Base-by-base conservation (phyloP, 2,329 filamentous ascomycete genomes). In the Botrytis deweyae region DNA sequence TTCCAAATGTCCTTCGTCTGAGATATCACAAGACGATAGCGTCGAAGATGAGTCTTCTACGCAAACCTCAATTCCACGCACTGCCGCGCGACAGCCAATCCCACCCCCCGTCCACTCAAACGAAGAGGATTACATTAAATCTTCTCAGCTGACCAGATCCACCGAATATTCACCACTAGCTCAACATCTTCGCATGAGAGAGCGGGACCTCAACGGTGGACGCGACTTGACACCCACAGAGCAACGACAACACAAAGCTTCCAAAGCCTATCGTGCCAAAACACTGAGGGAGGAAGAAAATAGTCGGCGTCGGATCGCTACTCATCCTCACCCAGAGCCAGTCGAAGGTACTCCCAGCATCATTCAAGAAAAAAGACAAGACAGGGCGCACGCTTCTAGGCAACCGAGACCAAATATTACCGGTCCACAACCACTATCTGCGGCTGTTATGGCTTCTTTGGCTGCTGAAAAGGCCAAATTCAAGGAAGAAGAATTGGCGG, bases 351-450 rank as follows among this genome's bases (percentile, higher is more conserved):
- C 5, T 18, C 52, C 0, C 5, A 8, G 3, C 25, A 8, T 1
- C 25, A 3, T 55, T 1, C 25, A 40, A 65, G 25, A 14, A 10
- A 22, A 16, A 20, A 20, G 16, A 22, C 25, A 42, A 29, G 14
- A 44, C 9, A 38, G 8, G 16, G 25, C n/a, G 8, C 40, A 16
- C 4, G 20, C 2, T 1, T 9, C 29, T 33, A 33, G 9, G 3
- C 36, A 6, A 6, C 6, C 12, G 1, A 8, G 5, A 40, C 22
- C 33, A 14, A 16, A 40, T 1, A n/a, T 0, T n/a, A n/a, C 25
- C 2, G 36, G 3, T 4, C 22, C 25, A 18, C 36, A 22, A 16
- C 22, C 25, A n/a, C 14, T 63, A 0, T 40, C 36, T 2, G 36
- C 61, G 12, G 36, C 61, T 5, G 25, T 40, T n/a, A n/a, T 63